These are phyloP conservation scores for Fraxinus anomala DNA, from an alignment of 257 asterid species.

Conservation along the genomic window DNA sequence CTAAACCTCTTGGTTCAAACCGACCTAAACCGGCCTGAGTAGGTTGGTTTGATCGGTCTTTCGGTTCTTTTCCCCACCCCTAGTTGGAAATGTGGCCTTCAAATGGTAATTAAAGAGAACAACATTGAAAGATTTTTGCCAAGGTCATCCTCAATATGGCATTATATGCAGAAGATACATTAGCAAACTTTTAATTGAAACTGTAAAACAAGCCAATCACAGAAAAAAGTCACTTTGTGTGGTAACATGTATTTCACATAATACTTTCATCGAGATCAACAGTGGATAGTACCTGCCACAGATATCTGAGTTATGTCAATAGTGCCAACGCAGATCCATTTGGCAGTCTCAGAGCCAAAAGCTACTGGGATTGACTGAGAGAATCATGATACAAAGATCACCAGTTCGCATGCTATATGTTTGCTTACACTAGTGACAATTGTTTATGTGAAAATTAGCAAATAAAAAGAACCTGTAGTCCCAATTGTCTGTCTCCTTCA, in stretches of 20 bases:
- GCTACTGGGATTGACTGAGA: conserved; percentile 93
- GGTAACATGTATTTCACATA: background rate
- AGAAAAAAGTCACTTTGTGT: background rate
- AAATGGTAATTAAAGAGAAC: background rate
- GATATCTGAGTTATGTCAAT: conserved; percentile 90
- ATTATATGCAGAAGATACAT: background rate
- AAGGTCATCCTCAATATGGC: background rate
- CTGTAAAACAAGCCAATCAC: background rate
- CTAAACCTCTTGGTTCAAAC: too few species aligned
- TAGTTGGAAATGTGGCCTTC: background rate
- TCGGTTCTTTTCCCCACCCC: too few species aligned
- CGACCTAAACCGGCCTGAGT: too few species aligned
- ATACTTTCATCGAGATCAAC: background rate
- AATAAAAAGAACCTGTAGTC: conserved; percentile 67
- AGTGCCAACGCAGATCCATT: conserved; percentile 97
- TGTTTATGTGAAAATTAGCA: background rate
- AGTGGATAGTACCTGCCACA: conserved; percentile 63
- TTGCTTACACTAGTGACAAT: background rate
- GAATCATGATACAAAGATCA: conserved; percentile 15
- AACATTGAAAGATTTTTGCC: background rate
- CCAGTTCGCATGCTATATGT: conserved; percentile 4
- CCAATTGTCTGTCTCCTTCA: conserved; percentile 92
- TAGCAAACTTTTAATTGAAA: too few species aligned
- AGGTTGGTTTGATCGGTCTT: too few species aligned
- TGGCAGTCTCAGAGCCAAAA: conserved; percentile 89